phyloP scores from a whole-genome alignment of 208 protist genomes.

The Herpetomonas tarakana region DNA sequence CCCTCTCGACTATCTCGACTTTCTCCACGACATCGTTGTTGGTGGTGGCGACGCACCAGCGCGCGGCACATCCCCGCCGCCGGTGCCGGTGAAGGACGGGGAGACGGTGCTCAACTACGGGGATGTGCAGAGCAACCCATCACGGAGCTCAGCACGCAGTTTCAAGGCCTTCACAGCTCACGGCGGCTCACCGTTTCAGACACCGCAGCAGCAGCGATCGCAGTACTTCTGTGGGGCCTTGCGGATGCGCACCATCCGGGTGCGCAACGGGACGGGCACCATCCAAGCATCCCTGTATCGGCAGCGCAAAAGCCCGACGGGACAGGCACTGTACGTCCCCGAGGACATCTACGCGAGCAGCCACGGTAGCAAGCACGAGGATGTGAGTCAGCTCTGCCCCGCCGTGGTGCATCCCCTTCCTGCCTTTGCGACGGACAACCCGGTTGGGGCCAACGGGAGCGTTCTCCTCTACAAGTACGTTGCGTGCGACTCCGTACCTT shows the following conservation, averaged over 20 bases:
- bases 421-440: not conserved
- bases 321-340: slow-evolving; percentile 5
- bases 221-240: slow-evolving; percentile 16
- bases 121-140: no score
- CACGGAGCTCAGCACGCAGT: not conserved
- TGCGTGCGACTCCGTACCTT: slow-evolving; percentile 1
- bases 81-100: no score
- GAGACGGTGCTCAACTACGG: no score
- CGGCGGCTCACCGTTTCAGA: not conserved
- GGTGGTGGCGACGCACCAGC: not conserved
- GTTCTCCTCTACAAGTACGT: slow-evolving; percentile 14
- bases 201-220: not conserved
- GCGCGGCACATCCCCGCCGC: no score
- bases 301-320: not conserved
- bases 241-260: slow-evolving; percentile 28
- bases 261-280: slow-evolving; percentile 6
- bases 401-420: slow-evolving; percentile 10
- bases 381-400: slow-evolving; percentile 4
- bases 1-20: slow-evolving; percentile 8
- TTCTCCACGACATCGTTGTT: slow-evolving; percentile 10
- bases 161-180: not conserved
- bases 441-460: not conserved
- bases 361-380: not conserved
- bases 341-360: slow-evolving; percentile 1
- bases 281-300: slow-evolving; percentile 22